Evolutionary conservation across 2,329 filamentous ascomycete genomes (phyloP).

Genomic region (Metarhizium album): DNA sequence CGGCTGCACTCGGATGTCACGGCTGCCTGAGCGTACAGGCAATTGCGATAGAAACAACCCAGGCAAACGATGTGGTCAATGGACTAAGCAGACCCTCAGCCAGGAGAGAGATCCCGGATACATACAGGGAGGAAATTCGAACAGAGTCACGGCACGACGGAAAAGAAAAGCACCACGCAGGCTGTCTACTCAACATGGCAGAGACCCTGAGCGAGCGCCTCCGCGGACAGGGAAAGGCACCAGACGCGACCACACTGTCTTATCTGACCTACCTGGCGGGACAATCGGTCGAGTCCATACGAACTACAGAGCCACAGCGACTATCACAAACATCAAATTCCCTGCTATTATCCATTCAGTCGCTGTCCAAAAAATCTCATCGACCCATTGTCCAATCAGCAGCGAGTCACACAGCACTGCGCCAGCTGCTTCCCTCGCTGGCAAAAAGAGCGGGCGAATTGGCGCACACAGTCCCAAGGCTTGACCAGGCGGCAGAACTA

Average conservation of each 20-base stretch:
- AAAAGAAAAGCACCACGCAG: not conserved
- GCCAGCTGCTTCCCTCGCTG: conserved; percentile 59
- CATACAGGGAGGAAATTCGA: not conserved
- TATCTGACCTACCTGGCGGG: conserved; percentile 74
- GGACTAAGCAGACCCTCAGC: not conserved
- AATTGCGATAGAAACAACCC: too few relatives aligned
- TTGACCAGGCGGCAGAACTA: conserved; percentile 66
- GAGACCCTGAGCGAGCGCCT: conserved; percentile 24
- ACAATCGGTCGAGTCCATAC: conserved; percentile 62
- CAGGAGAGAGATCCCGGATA: not conserved
- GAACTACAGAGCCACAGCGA: conserved; percentile 63
- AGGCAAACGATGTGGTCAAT: too few relatives aligned
- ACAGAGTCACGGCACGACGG: not conserved
- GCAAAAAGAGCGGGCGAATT: conserved; percentile 56
- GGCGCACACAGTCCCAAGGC: conserved; percentile 59
- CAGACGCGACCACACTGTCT: conserved; percentile 44
- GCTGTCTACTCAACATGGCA: conserved; percentile 18
- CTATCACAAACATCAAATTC: conserved; percentile 76
- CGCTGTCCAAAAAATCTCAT: conserved; percentile 81
- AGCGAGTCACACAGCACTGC: conserved; percentile 63
- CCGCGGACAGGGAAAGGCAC: conserved; percentile 19
- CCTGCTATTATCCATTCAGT: conserved; percentile 71
- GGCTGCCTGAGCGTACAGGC: too few relatives aligned
- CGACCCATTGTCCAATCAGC: conserved; percentile 74
- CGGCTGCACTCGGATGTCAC: too few relatives aligned